These are phyloP conservation scores for Chiua sp. DNA, from an alignment of 1,284 basidiomycete genomes.

Conservation along the genomic window DNA sequence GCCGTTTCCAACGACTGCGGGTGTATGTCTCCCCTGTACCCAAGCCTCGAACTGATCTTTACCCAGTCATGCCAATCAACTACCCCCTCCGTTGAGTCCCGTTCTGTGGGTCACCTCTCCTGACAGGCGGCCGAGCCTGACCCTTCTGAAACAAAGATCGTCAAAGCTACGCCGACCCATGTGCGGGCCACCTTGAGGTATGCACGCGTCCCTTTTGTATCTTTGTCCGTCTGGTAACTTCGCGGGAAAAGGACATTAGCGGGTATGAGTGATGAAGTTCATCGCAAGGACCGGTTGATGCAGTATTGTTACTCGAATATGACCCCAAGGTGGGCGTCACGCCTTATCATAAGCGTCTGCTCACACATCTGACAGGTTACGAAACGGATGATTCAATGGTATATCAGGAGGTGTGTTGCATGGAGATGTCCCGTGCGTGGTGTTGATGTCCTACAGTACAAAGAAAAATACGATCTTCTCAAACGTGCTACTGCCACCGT, in stretches of 20 bases:
- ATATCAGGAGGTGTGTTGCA: constrained; percentile 66
- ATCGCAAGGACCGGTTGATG: constrained; percentile 51
- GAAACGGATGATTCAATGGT: constrained; percentile 77
- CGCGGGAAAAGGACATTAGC: constrained; percentile 37
- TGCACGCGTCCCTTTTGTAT: constrained; percentile 58
- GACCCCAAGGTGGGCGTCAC: constrained; percentile 65
- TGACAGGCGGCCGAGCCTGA: constrained; percentile 27
- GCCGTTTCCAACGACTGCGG: constrained; percentile 40
- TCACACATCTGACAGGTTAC: constrained; percentile 56
- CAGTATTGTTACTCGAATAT: constrained; percentile 74
- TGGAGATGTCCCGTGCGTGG: not conserved
- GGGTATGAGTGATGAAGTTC: constrained; percentile 69
- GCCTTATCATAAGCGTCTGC: constrained; percentile 1
- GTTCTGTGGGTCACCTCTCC: constrained; percentile 30
- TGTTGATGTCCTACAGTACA: constrained; percentile 53
- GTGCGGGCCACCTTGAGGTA: constrained; percentile 62
- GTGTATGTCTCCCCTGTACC: constrained; percentile 48
- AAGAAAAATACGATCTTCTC: constrained; percentile 63
- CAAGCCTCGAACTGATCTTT: too few species aligned
- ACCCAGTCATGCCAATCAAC: constrained; percentile 38
- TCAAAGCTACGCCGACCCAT: constrained; percentile 51
- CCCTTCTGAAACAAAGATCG: constrained; percentile 52
- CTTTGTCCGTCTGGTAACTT: constrained; percentile 45
- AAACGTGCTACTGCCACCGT: constrained; percentile 48
- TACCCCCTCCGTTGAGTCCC: constrained; percentile 51